Evolutionary conservation across 2,329 filamentous ascomycete species (phyloP).

Genomic region (Drechmeria coniospora): DNA sequence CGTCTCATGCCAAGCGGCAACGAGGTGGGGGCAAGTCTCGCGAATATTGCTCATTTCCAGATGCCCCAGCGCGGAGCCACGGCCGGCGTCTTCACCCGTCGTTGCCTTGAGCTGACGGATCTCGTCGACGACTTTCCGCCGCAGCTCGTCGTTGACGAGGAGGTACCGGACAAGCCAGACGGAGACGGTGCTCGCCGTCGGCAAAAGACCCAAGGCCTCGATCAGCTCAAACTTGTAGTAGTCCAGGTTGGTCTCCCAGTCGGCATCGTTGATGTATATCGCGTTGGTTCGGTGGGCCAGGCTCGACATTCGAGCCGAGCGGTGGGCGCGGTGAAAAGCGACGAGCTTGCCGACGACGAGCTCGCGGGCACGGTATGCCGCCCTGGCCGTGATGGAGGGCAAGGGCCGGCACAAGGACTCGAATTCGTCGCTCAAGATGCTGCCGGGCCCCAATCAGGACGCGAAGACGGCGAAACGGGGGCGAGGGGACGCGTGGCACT

Average conservation of each 20-base stretch:
- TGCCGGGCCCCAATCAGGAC: slow-evolving; percentile 5
- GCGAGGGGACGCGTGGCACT: slow-evolving; percentile 1
- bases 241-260: slow-evolving; percentile 16
- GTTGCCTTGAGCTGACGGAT: slow-evolving; percentile 7
- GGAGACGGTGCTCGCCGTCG: slow-evolving; percentile 15
- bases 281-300: slow-evolving; percentile 16
- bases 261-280: slow-evolving; percentile 12
- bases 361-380: slow-evolving; percentile 12
- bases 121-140: slow-evolving; percentile 9
- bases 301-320: slow-evolving; percentile 8
- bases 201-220: slow-evolving; percentile 14
- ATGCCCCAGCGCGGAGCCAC: not conserved
- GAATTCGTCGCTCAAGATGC: slow-evolving; percentile 14
- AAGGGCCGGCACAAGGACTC: slow-evolving; percentile 13
- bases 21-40: slow-evolving; percentile 14
- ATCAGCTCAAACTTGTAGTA: slow-evolving; percentile 18
- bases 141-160: slow-evolving; percentile 7
- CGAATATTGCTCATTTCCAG: slow-evolving; percentile 11
- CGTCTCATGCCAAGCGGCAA: slow-evolving; percentile 16
- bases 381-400: slow-evolving; percentile 11
- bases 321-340: slow-evolving; percentile 12
- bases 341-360: slow-evolving; percentile 11
- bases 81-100: not conserved
- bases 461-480: not conserved
- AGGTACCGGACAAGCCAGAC: slow-evolving; percentile 16